A percentile compares a stretch with the other conserved stretches of the same genome.
Conservation (phyloP, 2,329 filamentous ascomycete species). For the Penicillium digitatum region DNA sequence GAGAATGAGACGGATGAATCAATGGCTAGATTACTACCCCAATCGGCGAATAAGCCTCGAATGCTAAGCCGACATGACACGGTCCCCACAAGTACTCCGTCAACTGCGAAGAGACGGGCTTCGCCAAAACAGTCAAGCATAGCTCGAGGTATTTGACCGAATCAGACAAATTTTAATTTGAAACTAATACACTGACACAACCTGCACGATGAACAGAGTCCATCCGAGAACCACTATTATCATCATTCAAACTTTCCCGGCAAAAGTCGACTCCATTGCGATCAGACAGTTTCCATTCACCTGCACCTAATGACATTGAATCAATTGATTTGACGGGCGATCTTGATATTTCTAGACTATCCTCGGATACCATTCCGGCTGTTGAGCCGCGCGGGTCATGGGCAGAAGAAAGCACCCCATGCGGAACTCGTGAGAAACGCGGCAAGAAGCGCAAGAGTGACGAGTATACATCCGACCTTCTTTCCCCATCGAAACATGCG, state of each 20-base stretch:
- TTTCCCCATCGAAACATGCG: slow-evolving; percentile 30
- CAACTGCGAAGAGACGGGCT: slow-evolving; percentile 17
- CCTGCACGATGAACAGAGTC: slow-evolving; percentile 7
- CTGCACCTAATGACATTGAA: slow-evolving; percentile 37
- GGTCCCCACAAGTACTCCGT: slow-evolving; percentile 18
- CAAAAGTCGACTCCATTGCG: slow-evolving; percentile 23
- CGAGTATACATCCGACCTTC: slow-evolving; percentile 42
- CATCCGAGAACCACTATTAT: slow-evolving; percentile 16
- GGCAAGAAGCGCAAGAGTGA: slow-evolving; percentile 50
- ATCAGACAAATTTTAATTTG: neutral
- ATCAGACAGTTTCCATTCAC: slow-evolving; percentile 17
- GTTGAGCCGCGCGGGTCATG: slow-evolving; percentile 43
- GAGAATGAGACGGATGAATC: slow-evolving; percentile 26
- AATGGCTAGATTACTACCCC: slow-evolving; percentile 47
- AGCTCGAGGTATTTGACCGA: slow-evolving; percentile 25
- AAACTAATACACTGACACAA: neutral
- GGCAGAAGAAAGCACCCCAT: slow-evolving; percentile 43
- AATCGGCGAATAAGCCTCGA: slow-evolving; percentile 40
- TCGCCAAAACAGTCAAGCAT: slow-evolving; percentile 8
- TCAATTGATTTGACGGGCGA: slow-evolving; percentile 46
- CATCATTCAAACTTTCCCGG: slow-evolving; percentile 14
- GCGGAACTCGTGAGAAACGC: slow-evolving; percentile 35
- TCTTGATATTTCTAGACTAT: slow-evolving; percentile 33
- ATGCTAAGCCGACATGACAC: slow-evolving; percentile 35
- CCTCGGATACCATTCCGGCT: slow-evolving; percentile 40